Percentiles rank a stretch among this genome's conserved stretches.
phyloP scores from a whole-genome alignment of 805 yeast genomes.

The Kluyveromyces dobzhanskii region DNA sequence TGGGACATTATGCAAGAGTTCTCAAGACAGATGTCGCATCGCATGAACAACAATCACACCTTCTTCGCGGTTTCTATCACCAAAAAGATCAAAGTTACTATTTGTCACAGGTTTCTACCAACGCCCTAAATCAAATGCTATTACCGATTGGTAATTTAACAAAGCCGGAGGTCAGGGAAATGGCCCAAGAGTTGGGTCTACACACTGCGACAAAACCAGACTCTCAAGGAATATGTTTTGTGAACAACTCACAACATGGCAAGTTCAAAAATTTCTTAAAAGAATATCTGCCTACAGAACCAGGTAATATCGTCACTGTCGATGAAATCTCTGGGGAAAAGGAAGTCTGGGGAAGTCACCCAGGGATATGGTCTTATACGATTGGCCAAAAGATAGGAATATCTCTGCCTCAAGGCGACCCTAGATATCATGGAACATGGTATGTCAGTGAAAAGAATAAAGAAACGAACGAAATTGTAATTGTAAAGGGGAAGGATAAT shows the following conservation, averaged over 20 bases:
- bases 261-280: conserved; percentile 63
- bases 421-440: conserved; percentile 72
- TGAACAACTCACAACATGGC: conserved; percentile 49
- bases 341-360: conserved; percentile 67
- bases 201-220: conserved; percentile 77
- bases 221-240: conserved; percentile 93
- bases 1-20: conserved; percentile 73
- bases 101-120: conserved; percentile 54
- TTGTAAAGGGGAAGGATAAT: conserved; percentile 63
- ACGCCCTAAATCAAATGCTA: conserved; percentile 40
- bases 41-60: conserved; percentile 30
- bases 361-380: conserved; percentile 92
- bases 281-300: conserved; percentile 63
- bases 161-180: conserved; percentile 64
- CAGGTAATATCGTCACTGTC: conserved; percentile 65
- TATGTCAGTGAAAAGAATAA: conserved; percentile 65
- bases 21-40: conserved; percentile 18
- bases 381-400: conserved; percentile 73
- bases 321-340: conserved; percentile 46
- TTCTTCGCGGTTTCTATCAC: conserved; percentile 49
- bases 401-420: conserved; percentile 85
- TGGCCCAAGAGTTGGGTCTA: conserved; percentile 49
- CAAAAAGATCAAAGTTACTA: conserved; percentile 89
- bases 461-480: conserved; percentile 62
- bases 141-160: conserved; percentile 76